Percentiles rank a stretch among this genome's conserved stretches.
phyloP scores from a whole-genome alignment of 225 moss, liverwort and hornwort species.

The Anthoceros angustus region DNA sequence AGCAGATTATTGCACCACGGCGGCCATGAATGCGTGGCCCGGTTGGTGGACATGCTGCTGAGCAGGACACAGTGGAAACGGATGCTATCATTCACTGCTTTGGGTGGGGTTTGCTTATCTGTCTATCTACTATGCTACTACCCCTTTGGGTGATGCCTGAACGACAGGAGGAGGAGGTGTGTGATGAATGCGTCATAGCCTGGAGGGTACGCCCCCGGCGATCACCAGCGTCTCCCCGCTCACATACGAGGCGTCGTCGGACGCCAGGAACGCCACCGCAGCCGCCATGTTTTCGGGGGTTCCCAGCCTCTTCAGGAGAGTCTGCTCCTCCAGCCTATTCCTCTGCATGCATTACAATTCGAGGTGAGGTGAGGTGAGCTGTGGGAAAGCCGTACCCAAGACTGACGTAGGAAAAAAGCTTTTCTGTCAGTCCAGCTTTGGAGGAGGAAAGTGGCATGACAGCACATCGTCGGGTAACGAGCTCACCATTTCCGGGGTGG shows the following conservation, averaged over 20 bases:
- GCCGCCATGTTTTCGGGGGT: slow-evolving; percentile 68
- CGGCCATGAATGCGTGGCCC: too few relatives aligned
- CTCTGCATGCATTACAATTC: slow-evolving; percentile 25
- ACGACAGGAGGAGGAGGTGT: background rate
- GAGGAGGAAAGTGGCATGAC: background rate
- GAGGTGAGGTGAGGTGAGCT: background rate
- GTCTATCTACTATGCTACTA: too few relatives aligned
- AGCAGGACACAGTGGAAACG: too few relatives aligned
- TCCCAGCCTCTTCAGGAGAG: slow-evolving; percentile 51
- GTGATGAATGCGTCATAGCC: slow-evolving; percentile 23
- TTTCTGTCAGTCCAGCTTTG: background rate
- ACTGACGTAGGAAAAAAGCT: background rate
- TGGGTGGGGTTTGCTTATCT: too few relatives aligned
- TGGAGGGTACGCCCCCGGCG: slow-evolving; percentile 61
- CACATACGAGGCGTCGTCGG: slow-evolving; percentile 75
- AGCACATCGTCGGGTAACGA: background rate
- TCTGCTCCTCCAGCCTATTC: slow-evolving; percentile 27
- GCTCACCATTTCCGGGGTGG: slow-evolving; percentile 31
- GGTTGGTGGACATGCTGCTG: too few relatives aligned
- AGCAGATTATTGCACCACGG: background rate
- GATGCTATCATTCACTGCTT: too few relatives aligned
- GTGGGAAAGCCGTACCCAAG: background rate
- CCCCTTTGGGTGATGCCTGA: too few relatives aligned
- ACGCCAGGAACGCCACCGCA: slow-evolving; percentile 77
- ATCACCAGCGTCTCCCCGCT: slow-evolving; percentile 85